Conservation (phyloP, 1,139 yeast species). For the Suhomyces taliae region DNA sequence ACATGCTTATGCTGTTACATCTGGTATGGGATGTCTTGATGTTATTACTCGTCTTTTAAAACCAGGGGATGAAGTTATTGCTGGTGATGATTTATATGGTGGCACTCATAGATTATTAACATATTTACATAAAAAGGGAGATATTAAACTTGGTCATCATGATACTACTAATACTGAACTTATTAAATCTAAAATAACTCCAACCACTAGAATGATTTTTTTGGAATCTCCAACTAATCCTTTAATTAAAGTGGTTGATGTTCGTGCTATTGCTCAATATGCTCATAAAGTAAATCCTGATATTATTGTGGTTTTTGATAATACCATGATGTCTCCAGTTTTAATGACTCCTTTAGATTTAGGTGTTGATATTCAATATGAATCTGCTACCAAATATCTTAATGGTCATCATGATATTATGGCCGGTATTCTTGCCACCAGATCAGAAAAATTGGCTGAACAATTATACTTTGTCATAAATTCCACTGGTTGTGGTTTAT, state of each 20-base stretch:
- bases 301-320: slow-evolving; percentile 80
- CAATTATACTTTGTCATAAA: slow-evolving; percentile 74
- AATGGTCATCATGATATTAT: slow-evolving; percentile 95
- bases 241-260: slow-evolving; percentile 81
- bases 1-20: slow-evolving; percentile 75
- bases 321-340: slow-evolving; percentile 94
- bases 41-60: slow-evolving; percentile 71
- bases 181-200: slow-evolving; percentile 52
- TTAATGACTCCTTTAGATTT: slow-evolving; percentile 80
- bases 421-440: slow-evolving; percentile 88
- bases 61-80: slow-evolving; percentile 83
- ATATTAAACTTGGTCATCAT: slow-evolving; percentile 67
- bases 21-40: slow-evolving; percentile 92
- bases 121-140: slow-evolving; percentile 66
- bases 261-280: slow-evolving; percentile 59
- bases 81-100: slow-evolving; percentile 92
- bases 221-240: slow-evolving; percentile 94
- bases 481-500: slow-evolving; percentile 86
- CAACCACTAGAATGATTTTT: slow-evolving; percentile 68
- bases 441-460: slow-evolving; percentile 63
- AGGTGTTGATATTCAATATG: slow-evolving; percentile 89
- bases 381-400: slow-evolving; percentile 86
- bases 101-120: slow-evolving; percentile 87
- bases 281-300: slow-evolving; percentile 71
- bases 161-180: slow-evolving; percentile 75